Percentiles rank a stretch among this genome's conserved stretches.
phyloP scores from a whole-genome alignment of 2,329 filamentous ascomycete genomes.

The Verticillium albo-atrum region DNA sequence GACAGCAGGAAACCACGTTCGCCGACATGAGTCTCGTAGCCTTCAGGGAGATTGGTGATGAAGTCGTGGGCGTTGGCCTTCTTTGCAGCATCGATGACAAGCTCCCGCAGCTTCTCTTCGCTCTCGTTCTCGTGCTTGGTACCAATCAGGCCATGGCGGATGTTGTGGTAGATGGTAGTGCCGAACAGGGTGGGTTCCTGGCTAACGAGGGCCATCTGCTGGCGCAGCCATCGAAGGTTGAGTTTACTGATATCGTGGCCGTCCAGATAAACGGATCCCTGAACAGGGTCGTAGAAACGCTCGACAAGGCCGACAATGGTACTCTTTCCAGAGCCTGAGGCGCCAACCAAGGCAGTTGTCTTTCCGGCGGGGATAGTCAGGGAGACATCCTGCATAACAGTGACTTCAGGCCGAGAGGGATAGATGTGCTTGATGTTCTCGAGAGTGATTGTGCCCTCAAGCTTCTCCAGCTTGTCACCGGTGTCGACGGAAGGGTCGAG shows the following conservation, averaged over 20 bases:
- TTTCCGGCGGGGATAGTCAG: slow-evolving; percentile 82
- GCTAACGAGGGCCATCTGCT: slow-evolving; percentile 87
- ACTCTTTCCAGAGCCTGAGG: slow-evolving; percentile 90
- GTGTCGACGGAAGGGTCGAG: slow-evolving; percentile 69
- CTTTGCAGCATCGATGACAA: slow-evolving; percentile 76
- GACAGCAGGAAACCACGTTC: slow-evolving; percentile 89
- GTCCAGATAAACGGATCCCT: slow-evolving; percentile 74
- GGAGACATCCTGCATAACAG: slow-evolving; percentile 79
- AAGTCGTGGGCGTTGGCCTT: slow-evolving; percentile 96
- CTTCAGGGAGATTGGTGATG: slow-evolving; percentile 73
- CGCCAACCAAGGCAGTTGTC: slow-evolving; percentile 87
- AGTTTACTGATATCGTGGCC: slow-evolving; percentile 75
- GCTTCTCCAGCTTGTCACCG: slow-evolving; percentile 67
- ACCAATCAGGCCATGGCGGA: slow-evolving; percentile 84
- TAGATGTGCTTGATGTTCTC: slow-evolving; percentile 88
- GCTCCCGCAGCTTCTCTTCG: slow-evolving; percentile 62
- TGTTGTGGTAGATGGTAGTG: slow-evolving; percentile 85
- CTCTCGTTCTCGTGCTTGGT: slow-evolving; percentile 67
- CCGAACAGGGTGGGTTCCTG: slow-evolving; percentile 91
- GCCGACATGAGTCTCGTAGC: slow-evolving; percentile 92
- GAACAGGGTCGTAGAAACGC: slow-evolving; percentile 88
- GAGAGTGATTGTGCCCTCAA: slow-evolving; percentile 77
- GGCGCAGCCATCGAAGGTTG: slow-evolving; percentile 86
- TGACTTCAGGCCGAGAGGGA: slow-evolving; percentile 84
- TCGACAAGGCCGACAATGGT: slow-evolving; percentile 92